phyloP scores from a whole-genome alignment of 2,329 filamentous ascomycete genomes.

The Alternaria infectoria region DNA sequence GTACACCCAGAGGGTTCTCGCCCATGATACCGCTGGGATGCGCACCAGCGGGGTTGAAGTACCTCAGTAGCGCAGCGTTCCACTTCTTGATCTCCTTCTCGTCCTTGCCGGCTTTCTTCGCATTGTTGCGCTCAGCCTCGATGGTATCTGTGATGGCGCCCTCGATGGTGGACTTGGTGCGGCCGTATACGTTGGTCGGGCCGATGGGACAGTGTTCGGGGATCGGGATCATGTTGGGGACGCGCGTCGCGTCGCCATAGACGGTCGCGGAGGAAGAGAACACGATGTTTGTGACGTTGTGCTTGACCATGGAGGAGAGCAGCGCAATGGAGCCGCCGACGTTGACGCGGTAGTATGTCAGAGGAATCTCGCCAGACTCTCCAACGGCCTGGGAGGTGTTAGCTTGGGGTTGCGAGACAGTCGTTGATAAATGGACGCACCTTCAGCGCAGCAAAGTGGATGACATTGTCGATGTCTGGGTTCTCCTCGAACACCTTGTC shows the following conservation, averaged over 20 bases:
- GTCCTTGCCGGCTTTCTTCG: conserved; percentile 72
- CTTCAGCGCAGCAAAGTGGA: conserved; percentile 98
- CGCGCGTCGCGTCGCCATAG: conserved; percentile 95
- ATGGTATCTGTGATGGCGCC: conserved; percentile 89
- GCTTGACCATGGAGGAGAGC: conserved; percentile 82
- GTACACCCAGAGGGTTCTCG: conserved; percentile 93
- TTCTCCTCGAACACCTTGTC: conserved; percentile 88
- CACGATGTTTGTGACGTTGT: conserved; percentile 95
- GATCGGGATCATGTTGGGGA: conserved; percentile 98
- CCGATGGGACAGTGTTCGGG: conserved; percentile 95
- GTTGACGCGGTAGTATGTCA: conserved; percentile 98
- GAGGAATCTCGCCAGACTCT: conserved; percentile 89
- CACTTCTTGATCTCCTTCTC: conserved; percentile 73
- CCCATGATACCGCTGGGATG: conserved; percentile 98
- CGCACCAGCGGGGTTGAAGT: conserved; percentile 96
- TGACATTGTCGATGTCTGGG: conserved; percentile 95
- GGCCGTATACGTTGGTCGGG: conserved; percentile 96
- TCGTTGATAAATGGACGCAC: conserved; percentile 54
- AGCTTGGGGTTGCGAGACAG: background rate
- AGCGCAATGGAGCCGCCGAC: conserved; percentile 90
- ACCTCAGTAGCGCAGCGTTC: conserved; percentile 92
- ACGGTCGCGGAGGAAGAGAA: conserved; percentile 98
- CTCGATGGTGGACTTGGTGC: conserved; percentile 94
- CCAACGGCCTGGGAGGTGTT: conserved; percentile 77
- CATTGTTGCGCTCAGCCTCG: conserved; percentile 82